Percentiles rank a stretch among this genome's conserved stretches.
Evolutionary conservation across 2,329 filamentous ascomycete genomes (phyloP).

Genomic region (Laburnicola sp.): DNA sequence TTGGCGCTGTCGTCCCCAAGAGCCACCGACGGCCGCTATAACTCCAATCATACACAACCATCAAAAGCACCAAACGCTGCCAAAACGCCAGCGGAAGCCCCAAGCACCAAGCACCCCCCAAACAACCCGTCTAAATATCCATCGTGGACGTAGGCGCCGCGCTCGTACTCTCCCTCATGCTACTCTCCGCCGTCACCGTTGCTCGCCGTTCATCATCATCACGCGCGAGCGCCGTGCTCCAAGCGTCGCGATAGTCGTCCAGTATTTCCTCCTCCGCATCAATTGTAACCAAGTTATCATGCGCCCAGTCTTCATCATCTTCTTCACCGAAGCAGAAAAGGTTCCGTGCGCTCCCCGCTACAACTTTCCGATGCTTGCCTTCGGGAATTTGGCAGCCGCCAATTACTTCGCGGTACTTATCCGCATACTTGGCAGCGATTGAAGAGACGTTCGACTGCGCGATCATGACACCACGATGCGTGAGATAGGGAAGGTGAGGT

Average conservation of each 20-base stretch:
- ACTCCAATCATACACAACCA: no score
- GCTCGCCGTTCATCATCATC: not conserved
- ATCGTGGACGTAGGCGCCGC: not conserved
- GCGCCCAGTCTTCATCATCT: slow-evolving; percentile 35
- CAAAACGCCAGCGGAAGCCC: no score
- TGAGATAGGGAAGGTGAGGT: slow-evolving; percentile 60
- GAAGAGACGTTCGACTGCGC: slow-evolving; percentile 48
- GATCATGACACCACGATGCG: slow-evolving; percentile 63
- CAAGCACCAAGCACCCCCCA: no score
- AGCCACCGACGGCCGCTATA: no score
- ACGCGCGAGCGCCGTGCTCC: not conserved
- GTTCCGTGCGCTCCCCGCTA: slow-evolving; percentile 56
- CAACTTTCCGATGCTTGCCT: slow-evolving; percentile 36
- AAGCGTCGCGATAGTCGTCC: slow-evolving; percentile 3
- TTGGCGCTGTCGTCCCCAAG: no score
- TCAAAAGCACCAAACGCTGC: no score
- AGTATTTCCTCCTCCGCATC: slow-evolving; percentile 6
- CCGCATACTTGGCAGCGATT: slow-evolving; percentile 57
- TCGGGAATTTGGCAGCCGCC: slow-evolving; percentile 64
- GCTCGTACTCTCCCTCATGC: not conserved
- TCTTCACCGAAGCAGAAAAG: slow-evolving; percentile 65
- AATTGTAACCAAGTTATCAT: slow-evolving; percentile 24
- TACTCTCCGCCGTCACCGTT: not conserved
- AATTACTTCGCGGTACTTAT: slow-evolving; percentile 63
- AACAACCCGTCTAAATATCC: no score